Conservation (phyloP, 768 basidiomycete species). For the Mycena metata region DNA sequence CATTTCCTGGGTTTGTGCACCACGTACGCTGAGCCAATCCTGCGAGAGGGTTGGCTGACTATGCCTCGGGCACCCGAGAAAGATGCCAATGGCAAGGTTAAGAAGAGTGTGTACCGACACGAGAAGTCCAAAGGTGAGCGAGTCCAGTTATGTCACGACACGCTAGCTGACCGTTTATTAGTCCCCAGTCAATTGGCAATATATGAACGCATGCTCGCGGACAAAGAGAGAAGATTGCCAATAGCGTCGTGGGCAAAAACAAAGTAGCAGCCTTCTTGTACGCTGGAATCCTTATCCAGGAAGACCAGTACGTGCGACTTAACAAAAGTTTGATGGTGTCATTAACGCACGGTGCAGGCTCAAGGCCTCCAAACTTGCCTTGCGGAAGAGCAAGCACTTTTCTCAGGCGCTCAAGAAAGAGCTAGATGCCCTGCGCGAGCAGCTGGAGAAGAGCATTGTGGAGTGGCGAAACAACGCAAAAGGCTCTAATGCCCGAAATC, state of each 20-base stretch:
- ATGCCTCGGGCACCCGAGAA: neutral
- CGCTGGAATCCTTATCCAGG: conserved; percentile 3
- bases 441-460: neutral
- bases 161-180: neutral
- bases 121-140: neutral
- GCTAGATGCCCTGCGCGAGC: neutral
- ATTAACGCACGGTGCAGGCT: neutral
- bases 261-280: neutral
- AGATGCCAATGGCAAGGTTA: neutral
- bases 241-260: neutral
- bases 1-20: conserved; percentile 12
- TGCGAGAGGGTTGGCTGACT: neutral
- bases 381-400: neutral
- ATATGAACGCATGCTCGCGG: conserved; percentile 1
- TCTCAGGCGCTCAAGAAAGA: neutral
- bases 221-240: neutral
- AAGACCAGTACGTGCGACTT: conserved; percentile 10
- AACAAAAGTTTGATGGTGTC: no score
- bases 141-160: no score
- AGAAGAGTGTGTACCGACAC: conserved; percentile 8
- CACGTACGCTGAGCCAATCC: neutral
- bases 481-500: neutral
- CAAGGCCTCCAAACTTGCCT: neutral
- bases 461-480: neutral
- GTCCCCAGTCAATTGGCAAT: neutral